Percentiles rank a stretch among this genome's conserved stretches.
These are phyloP conservation scores for Drosera spatulata DNA, from an alignment of 179 eudicot species.

Conservation along the genomic window DNA sequence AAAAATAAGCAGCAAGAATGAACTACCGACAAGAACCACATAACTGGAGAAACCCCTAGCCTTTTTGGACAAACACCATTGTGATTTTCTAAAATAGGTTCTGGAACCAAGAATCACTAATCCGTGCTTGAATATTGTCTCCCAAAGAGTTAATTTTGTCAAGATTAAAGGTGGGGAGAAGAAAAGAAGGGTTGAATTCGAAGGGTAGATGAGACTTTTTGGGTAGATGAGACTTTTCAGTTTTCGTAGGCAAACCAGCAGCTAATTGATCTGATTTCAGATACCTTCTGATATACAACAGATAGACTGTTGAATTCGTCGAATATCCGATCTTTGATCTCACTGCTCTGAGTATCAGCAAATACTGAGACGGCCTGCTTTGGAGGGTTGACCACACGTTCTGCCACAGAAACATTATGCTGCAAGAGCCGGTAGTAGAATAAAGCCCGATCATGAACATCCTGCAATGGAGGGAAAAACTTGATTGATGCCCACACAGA, in stretches of 20 bases:
- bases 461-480: constrained; percentile 42
- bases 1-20: too few species aligned
- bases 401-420: constrained; percentile 61
- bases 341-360: constrained; percentile 93
- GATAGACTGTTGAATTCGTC: constrained; percentile 97
- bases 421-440: constrained; percentile 92
- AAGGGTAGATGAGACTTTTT: background rate
- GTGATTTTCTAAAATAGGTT: too few species aligned
- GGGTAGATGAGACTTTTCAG: background rate
- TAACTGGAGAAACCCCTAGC: too few species aligned
- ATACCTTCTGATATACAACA: constrained; percentile 90
- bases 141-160: too few species aligned
- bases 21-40: too few species aligned
- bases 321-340: constrained; percentile 94
- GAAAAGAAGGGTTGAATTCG: too few species aligned
- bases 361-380: constrained; percentile 99
- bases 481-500: background rate
- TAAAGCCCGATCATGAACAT: constrained; percentile 95
- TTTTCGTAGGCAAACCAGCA: background rate
- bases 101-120: too few species aligned
- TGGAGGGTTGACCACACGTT: constrained; percentile 84
- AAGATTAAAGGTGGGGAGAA: too few species aligned
- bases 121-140: too few species aligned
- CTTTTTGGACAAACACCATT: too few species aligned
- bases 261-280: constrained; percentile 2